Conservation (phyloP, 2,329 filamentous ascomycete species). For the Erysiphe pulchra region DNA sequence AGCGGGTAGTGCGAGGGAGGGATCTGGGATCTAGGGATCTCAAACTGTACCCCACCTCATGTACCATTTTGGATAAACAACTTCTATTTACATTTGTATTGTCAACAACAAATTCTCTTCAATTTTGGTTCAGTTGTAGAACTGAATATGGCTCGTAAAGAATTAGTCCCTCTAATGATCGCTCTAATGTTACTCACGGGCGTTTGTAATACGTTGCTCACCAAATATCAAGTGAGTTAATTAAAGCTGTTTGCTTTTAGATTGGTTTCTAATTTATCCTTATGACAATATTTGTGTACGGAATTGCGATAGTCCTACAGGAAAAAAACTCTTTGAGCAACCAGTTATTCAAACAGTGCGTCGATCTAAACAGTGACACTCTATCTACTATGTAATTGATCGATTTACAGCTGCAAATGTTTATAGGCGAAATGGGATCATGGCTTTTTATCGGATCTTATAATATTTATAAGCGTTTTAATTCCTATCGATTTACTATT, state of each 20-base stretch:
- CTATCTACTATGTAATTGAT: background rate
- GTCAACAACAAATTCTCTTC: too few relatives aligned
- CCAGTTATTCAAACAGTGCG: constrained; percentile 67
- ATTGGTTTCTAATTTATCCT: constrained; percentile 3
- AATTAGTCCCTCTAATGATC: constrained; percentile 61
- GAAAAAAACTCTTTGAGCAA: constrained; percentile 61
- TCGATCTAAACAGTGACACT: background rate
- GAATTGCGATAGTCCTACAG: constrained; percentile 52
- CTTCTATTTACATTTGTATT: too few relatives aligned
- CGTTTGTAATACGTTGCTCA: constrained; percentile 88
- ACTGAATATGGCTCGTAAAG: constrained; percentile 37
- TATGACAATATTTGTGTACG: constrained; percentile 92
- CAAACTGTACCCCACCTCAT: too few relatives aligned
- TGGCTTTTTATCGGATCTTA: constrained; percentile 68
- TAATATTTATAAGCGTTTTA: constrained; percentile 34
- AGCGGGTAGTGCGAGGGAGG: too few relatives aligned
- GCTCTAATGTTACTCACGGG: constrained; percentile 92
- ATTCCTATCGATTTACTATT: constrained; percentile 18
- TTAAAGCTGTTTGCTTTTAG: background rate
- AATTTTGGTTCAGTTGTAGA: background rate
- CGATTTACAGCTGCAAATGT: constrained; percentile 47
- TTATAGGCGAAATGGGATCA: constrained; percentile 83
- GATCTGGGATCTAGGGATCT: too few relatives aligned
- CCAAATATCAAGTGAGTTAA: constrained; percentile 63
- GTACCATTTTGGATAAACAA: too few relatives aligned